Conservation (phyloP, 75 land plant genomes). For the Sequoiadendron giganteum region DNA sequence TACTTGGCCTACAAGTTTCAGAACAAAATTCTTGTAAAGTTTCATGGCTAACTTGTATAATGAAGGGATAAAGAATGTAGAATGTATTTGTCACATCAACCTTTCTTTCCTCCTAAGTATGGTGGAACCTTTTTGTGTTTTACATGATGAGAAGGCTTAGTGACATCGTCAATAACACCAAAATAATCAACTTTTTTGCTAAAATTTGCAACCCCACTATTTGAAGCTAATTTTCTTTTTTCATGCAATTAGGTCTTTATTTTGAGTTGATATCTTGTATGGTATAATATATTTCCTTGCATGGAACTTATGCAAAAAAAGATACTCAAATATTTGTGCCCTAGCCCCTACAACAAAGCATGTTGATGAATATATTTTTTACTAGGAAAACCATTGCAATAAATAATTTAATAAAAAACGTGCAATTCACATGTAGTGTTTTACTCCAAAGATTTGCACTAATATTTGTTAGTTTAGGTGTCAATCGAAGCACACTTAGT, state of each 20-base stretch:
- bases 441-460: slow-evolving; percentile 97
- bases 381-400: neutral
- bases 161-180: slow-evolving; percentile 36
- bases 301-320: slow-evolving; percentile 90
- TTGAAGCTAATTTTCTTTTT: too few species aligned
- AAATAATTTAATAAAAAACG: neutral
- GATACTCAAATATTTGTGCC: slow-evolving; percentile 95
- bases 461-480: slow-evolving; percentile 89
- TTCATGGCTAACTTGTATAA: slow-evolving; percentile 68
- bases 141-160: slow-evolving; percentile 19
- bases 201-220: slow-evolving; percentile 12
- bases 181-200: slow-evolving; percentile 28
- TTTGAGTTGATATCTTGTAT: slow-evolving; percentile 62
- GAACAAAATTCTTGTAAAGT: neutral
- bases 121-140: slow-evolving; percentile 85
- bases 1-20: neutral
- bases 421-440: slow-evolving; percentile 73
- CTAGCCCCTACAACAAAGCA: slow-evolving; percentile 59
- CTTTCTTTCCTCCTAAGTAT: slow-evolving; percentile 96
- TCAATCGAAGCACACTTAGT: slow-evolving; percentile 88
- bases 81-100: slow-evolving; percentile 90
- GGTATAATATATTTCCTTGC: slow-evolving; percentile 83
- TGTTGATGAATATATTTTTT: neutral
- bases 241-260: slow-evolving; percentile 43
- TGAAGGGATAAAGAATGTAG: slow-evolving; percentile 94